Evolutionary conservation across 768 basidiomycete species (phyloP).

Genomic region (Leccinellum albellum): DNA sequence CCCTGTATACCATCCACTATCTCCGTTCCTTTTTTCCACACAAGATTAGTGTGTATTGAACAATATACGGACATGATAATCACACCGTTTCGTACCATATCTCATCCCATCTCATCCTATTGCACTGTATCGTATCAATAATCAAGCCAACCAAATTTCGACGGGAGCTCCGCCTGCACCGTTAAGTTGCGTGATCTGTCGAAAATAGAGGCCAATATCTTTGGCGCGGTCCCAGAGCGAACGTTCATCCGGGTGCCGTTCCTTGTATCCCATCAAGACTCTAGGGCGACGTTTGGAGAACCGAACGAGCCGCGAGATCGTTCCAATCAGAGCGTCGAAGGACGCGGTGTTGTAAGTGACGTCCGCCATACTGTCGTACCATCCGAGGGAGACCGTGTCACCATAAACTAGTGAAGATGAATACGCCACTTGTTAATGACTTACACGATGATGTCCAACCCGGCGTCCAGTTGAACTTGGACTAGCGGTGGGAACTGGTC

Average conservation of each 20-base stretch:
- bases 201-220: slow-evolving; percentile 52
- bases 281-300: slow-evolving; percentile 35
- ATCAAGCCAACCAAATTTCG: slow-evolving; percentile 64
- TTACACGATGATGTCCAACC: slow-evolving; percentile 69
- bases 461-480: slow-evolving; percentile 32
- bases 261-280: slow-evolving; percentile 81
- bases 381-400: background rate
- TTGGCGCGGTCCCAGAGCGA: slow-evolving; percentile 63
- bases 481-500: slow-evolving; percentile 48
- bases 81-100: background rate
- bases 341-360: slow-evolving; percentile 89
- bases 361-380: slow-evolving; percentile 74
- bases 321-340: slow-evolving; percentile 73
- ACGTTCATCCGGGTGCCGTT: slow-evolving; percentile 75
- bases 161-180: slow-evolving; percentile 65
- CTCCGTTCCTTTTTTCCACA: background rate
- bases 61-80: slow-evolving; percentile 9
- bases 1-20: background rate
- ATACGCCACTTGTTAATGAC: slow-evolving; percentile 21
- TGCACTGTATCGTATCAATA: background rate
- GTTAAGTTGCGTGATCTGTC: slow-evolving; percentile 45
- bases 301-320: slow-evolving; percentile 50
- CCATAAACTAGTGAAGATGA: background rate
- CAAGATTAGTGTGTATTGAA: slow-evolving; percentile 3
- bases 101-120: background rate